Base-by-base conservation (phyloP, 306 rosid genomes). In the Carpinus viminea region DNA sequence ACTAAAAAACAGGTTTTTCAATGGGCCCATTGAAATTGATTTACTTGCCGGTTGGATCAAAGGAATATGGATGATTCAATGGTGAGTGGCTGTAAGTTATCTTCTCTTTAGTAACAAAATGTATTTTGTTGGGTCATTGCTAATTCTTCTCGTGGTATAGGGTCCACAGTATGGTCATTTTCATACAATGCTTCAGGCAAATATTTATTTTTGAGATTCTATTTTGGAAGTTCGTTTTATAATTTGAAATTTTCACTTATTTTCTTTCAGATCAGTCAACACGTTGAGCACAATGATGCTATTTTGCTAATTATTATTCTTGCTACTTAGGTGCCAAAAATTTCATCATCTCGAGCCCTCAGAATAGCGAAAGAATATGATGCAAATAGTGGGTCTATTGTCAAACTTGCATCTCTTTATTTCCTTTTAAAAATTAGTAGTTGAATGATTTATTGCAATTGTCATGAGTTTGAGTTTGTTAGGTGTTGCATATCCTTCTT, bases 21-120 rank as follows among this genome's bases (percentile, higher is more conserved):
- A n/a, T n/a, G n/a, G n/a, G n/a, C 99, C 85, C 99, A 52, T 87
- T 95, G 74, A 95, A 91, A 77, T 90, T 95, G 89, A 76, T 95
- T 80, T 98, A 95, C 88, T 89, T 95, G 82, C 99, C 98, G 99
- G 79, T 81, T 95, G 75, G 99, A 93, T 89, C 98, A 93, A 82
- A 93, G 99, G 85, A 87, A 77, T 69, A 79, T 85, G 86, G 99
- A 95, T 89, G 99, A 90, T 15, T 94, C 97, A 12, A 75, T 90
- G 90, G 99, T 93, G 87, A 86, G 86, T 79, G 72, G 34, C 78
- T 38, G 51, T 57, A 41, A 41, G 45, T 41, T 41, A 41, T 41
- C 45, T 41, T 41, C 45, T 41, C 45, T 41, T 41, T 41, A 41
- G 45, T 41, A 41, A 6, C 45, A 41, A 41, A 41, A 41, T 41